Percentiles rank a stretch among this genome's conserved stretches.
Evolutionary conservation across 208 protist genomes (phyloP).

Genomic region (Leishmania tarentolae): DNA sequence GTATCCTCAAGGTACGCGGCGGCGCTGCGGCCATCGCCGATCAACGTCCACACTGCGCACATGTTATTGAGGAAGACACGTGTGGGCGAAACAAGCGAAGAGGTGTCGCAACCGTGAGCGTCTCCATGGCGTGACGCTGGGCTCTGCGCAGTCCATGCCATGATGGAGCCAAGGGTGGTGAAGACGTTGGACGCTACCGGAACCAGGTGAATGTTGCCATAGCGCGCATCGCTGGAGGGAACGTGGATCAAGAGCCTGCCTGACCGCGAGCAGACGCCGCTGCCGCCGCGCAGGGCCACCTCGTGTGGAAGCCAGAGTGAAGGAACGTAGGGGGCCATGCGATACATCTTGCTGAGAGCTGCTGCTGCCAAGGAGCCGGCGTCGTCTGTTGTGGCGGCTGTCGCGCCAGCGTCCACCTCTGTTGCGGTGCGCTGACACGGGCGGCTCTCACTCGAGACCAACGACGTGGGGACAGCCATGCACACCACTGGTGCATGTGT

Average conservation of each 20-base stretch:
- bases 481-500: conserved; percentile 46
- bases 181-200: conserved; percentile 41
- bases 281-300: neutral
- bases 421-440: neutral
- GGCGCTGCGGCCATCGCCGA: conserved; percentile 63
- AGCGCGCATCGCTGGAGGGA: conserved; percentile 34
- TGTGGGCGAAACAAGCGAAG: neutral
- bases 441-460: neutral
- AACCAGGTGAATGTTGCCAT: conserved; percentile 25
- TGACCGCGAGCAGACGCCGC: conserved; percentile 38
- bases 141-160: conserved; percentile 16
- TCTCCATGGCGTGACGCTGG: neutral
- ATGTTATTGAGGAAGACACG: neutral
- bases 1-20: conserved; percentile 72
- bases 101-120: neutral
- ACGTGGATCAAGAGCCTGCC: conserved; percentile 68
- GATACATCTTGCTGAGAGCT: conserved; percentile 6
- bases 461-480: conserved; percentile 15
- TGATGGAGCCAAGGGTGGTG: conserved; percentile 48
- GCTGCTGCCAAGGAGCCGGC: neutral
- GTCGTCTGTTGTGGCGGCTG: neutral
- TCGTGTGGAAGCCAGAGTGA: conserved; percentile 31
- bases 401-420: neutral
- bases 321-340: conserved; percentile 13
- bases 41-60: conserved; percentile 54